Base-by-base conservation (phyloP, 306 rosid species). In the Cicer bijugum region DNA sequence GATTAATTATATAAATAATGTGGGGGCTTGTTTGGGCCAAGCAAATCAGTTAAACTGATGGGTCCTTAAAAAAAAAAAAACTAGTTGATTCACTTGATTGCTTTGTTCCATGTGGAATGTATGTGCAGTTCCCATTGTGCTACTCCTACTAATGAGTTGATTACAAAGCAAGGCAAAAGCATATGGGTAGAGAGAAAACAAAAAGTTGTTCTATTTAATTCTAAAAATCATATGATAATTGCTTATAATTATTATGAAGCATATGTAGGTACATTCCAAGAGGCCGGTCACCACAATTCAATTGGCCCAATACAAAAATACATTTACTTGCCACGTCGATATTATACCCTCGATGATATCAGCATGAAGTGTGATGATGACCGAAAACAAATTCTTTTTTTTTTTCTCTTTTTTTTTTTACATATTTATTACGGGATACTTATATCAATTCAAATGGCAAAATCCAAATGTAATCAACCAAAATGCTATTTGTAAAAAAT, bases 341-440 rank as follows among this genome's bases (percentile, higher is more conserved):
- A 51, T 23, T 76, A 68, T 74, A 74, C 85, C 40, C 40, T 82
- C 52, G 80, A 75, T 91, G 98, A 89, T 72, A 69, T 89, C 89
- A 93, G 93, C 98, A 88, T 93, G 98, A 93, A 84, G 96, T 93
- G 80, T 85, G 86, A 83, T 91, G 86, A 86, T 88, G 88, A 74
- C 84, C 84, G 85, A 71, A 71, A 43, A 17, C 9, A 75, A 43
- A 17, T 50, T 7, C 33, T 20, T 17, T 3, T 66, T 74, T 12
- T 17, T 0, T 17, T 17, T 17, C 1, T 17, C 1, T 74, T 12
- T 8, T 8, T 16, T 44, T 44, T 47, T 53, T 61, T 19, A 6
- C 65, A 64, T 53, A 0, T 5, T 65, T 63, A 20, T 52, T 33
- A 7, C 17, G 6, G 63, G 46, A 14, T 14, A 43, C 9, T 60